Evolutionary conservation across 768 basidiomycete genomes (phyloP), one percentile per base, ranked within the genome.

Genomic region (Asterophora lycoperdoides): DNA sequence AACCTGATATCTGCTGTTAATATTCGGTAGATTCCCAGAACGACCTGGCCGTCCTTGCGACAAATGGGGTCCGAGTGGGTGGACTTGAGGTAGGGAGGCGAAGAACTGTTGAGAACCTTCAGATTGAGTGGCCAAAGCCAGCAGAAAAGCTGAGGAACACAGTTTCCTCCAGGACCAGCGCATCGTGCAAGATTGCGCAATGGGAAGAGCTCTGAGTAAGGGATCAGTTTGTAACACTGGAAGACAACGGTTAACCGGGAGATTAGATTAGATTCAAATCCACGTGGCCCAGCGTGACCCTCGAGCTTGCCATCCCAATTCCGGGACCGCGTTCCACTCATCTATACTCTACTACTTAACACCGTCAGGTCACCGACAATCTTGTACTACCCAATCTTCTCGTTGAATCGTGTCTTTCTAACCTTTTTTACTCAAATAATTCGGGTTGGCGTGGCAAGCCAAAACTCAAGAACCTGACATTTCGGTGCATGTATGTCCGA

Each of bases 401-500:
- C 23, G 23, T 23, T 23, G 23, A 23, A 23, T 23, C 23, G 23
- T 23, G 23, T 23, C 23, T 23, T 23, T 23, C 6, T 3, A 23
- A 23, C 23, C 23, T 23, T 23, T 6, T 23, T 23, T 23, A 23
- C 23, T 23, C 23, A 23, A 23, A 23, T 23, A 23, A 23, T 6
- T 23, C 23, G 23, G 23, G 6, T 23, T 23, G 23, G 23, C 23
- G 23, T 6, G 23, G 6, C 23, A 23, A 23, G 33, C n/a, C 9
- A n/a, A 34, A 34, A 34, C 3, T 11, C 33, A 34, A 34, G 33
- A 11, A n/a, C 11, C 33, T 11, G 11, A 9, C 33, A n/a, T 11
- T 34, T 36, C 7, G 14, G 40, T 56, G 51, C 32, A 46, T 52
- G 51, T 34, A 56, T 56, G 55, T 56, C 55, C 45, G 55, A 53